phyloP scores from a whole-genome alignment of 2,329 filamentous ascomycete genomes.

The Septoria petroselini region DNA sequence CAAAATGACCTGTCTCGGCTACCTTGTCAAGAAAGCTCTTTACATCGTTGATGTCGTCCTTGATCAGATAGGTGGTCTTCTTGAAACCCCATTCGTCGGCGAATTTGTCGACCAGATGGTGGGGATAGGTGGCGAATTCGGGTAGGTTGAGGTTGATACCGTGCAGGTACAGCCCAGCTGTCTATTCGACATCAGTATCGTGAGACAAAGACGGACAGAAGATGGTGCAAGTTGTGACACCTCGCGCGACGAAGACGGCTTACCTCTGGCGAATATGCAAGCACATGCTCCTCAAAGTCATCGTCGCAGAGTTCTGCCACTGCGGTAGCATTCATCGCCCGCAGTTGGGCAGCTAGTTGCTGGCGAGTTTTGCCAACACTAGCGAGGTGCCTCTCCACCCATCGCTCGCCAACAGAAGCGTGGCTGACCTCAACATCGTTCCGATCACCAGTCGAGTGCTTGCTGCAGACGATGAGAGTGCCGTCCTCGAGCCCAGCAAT shows the following conservation, averaged over 20 bases:
- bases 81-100: conserved; percentile 91
- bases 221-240: background rate
- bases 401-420: conserved; percentile 75
- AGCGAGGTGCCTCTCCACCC: conserved; percentile 75
- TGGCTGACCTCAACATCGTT: conserved; percentile 71
- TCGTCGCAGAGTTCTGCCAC: conserved; percentile 97
- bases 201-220: background rate
- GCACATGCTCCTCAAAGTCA: conserved; percentile 91
- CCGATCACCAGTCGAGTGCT: conserved; percentile 89
- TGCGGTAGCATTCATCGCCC: conserved; percentile 81
- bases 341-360: conserved; percentile 73
- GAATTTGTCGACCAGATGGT: conserved; percentile 79
- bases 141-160: conserved; percentile 96
- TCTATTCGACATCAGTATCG: conserved; percentile 26
- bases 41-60: conserved; percentile 70
- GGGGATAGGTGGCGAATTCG: conserved; percentile 82
- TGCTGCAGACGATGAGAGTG: conserved; percentile 93
- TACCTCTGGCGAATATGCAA: conserved; percentile 73
- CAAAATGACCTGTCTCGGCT: conserved; percentile 84
- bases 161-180: conserved; percentile 89
- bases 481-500: conserved; percentile 86
- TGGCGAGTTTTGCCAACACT: conserved; percentile 72
- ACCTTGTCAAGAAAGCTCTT: conserved; percentile 78
- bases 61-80: conserved; percentile 76
- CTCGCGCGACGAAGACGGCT: no score